Conservation (phyloP, 2,329 filamentous ascomycete species). For the Neurospora sp. region DNA sequence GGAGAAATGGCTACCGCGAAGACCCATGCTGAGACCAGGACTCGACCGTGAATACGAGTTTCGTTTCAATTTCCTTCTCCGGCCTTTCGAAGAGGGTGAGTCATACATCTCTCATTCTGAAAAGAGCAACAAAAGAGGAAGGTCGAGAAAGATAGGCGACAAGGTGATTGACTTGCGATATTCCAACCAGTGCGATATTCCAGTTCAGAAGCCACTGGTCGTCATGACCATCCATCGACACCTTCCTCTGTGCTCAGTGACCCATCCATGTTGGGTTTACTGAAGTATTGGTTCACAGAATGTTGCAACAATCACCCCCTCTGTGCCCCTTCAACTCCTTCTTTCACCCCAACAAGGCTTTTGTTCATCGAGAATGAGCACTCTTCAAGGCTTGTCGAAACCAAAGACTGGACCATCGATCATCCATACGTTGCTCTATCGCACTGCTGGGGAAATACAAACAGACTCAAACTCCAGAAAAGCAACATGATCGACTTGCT, state of each 20-base stretch:
- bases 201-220: not conserved
- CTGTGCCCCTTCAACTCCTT: not conserved
- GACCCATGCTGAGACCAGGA: no score
- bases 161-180: not conserved
- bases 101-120: accelerated
- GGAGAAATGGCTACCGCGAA: no score
- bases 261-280: not conserved
- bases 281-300: not conserved
- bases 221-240: not conserved
- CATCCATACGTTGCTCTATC: not conserved
- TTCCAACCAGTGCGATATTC: no score
- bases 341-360: not conserved
- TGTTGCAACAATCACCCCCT: not conserved
- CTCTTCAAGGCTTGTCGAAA: not conserved
- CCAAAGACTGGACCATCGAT: not conserved
- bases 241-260: not conserved
- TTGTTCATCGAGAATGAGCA: not conserved
- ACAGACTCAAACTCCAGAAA: not conserved
- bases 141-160: not conserved
- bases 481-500: not conserved
- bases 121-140: not conserved
- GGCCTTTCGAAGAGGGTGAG: not conserved
- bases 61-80: not conserved
- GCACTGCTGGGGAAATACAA: not conserved
- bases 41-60: no score